A percentile compares a stretch with the other conserved stretches of the same genome.
Evolutionary conservation across 768 basidiomycete genomes (phyloP).

Genomic region (Coprinellus aureogranulatus): DNA sequence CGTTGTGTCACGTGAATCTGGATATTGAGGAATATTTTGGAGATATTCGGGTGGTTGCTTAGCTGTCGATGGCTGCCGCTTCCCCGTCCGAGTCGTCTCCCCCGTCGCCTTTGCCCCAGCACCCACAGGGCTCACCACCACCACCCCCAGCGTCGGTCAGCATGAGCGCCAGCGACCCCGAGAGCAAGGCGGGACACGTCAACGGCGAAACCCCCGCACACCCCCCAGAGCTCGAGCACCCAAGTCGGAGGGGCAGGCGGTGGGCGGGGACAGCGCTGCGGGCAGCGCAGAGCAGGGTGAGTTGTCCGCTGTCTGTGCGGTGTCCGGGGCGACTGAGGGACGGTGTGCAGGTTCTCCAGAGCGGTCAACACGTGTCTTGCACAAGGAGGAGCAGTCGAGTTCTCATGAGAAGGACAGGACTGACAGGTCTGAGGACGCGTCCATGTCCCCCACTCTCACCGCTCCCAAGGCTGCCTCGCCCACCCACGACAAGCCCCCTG

Average conservation of each 20-base stretch:
- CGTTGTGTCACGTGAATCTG: conserved; percentile 22
- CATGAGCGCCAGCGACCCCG: conserved; percentile 7
- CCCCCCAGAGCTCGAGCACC: neutral
- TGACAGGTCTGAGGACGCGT: conserved; percentile 26
- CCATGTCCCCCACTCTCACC: conserved; percentile 21
- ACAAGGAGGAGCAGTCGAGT: conserved; percentile 17
- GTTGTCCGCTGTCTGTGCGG: neutral
- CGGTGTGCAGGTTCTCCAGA: conserved; percentile 8
- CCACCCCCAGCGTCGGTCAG: conserved; percentile 6
- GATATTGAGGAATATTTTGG: too few relatives aligned
- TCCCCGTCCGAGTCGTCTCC: neutral
- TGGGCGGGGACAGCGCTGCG: neutral
- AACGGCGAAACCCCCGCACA: conserved; percentile 10
- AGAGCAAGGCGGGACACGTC: conserved; percentile 8
- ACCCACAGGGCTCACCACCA: conserved; percentile 6
- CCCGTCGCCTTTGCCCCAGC: conserved; percentile 5
- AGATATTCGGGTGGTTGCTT: too few relatives aligned
- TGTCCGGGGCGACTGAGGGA: neutral
- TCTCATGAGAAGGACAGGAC: conserved; percentile 19
- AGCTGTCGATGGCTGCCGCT: conserved; percentile 8
- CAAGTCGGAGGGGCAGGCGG: conserved; percentile 5
- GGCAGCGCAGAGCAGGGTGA: conserved; percentile 9
- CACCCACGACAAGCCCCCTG: conserved; percentile 9
- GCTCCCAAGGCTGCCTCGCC: conserved; percentile 15
- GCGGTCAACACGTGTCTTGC: conserved; percentile 20